Percentiles rank a stretch among this genome's conserved stretches.
phyloP scores from a whole-genome alignment of 495 filamentous ascomycete genomes.

The Aspergillus coremiiformis region DNA sequence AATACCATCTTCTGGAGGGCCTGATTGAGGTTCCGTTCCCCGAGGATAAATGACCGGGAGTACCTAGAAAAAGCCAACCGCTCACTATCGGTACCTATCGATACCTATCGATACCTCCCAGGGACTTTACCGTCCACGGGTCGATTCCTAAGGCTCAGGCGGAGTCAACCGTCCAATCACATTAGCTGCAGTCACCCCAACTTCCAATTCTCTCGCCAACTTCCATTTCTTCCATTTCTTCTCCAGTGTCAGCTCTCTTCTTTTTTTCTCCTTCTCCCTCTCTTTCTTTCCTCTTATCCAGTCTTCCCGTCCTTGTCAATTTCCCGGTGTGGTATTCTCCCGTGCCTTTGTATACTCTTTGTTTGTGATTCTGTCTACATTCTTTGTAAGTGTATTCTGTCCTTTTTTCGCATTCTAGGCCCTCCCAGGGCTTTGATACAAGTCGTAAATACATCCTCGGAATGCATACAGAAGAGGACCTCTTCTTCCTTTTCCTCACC shows the following conservation, averaged over 20 bases:
- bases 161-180: slow-evolving; percentile 3
- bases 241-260: slow-evolving; percentile 7
- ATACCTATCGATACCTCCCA: too few species aligned
- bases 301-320: slow-evolving; percentile 1
- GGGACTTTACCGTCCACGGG: too few species aligned
- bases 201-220: slow-evolving; percentile 7
- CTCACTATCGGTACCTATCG: too few species aligned
- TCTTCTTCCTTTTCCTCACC: too few species aligned
- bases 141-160: slow-evolving; percentile 1
- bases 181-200: neutral
- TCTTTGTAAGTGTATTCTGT: neutral
- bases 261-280: too few species aligned
- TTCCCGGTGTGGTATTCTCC: too few species aligned
- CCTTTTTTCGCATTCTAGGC: neutral
- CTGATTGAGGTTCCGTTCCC: neutral
- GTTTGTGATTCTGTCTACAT: neutral
- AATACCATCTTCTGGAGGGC: neutral
- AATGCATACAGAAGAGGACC: neutral
- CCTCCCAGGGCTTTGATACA: neutral
- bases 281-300: slow-evolving; percentile 3
- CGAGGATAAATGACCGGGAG: too few species aligned
- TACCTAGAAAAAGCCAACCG: too few species aligned
- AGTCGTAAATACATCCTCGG: too few species aligned
- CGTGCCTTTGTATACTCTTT: too few species aligned
- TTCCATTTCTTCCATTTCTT: slow-evolving; percentile 7